Evolutionary conservation across 177 flowering plant genomes (phyloP).

Genomic region (Vitis hybrid): DNA sequence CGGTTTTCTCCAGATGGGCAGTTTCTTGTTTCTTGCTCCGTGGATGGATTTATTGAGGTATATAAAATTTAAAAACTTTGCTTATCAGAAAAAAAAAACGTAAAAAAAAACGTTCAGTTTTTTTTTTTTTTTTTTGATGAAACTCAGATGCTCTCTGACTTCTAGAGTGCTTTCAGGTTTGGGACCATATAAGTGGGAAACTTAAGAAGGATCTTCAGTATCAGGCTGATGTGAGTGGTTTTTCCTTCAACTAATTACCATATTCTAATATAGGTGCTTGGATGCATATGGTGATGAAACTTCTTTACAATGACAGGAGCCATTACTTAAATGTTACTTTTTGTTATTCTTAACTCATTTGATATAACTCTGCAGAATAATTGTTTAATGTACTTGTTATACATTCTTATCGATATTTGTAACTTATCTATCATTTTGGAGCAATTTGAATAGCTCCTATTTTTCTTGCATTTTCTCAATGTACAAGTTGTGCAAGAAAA

Average conservation of each 20-base stretch:
- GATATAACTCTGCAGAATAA: too few species aligned
- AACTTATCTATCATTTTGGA: too few species aligned
- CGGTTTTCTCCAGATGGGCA: constrained; percentile 98
- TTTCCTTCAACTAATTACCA: not conserved
- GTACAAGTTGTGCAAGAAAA: too few species aligned
- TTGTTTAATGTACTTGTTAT: too few species aligned
- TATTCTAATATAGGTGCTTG: not conserved
- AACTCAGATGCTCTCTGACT: constrained; percentile 15
- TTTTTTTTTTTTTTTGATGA: not conserved
- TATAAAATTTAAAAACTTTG: not conserved
- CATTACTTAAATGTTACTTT: too few species aligned
- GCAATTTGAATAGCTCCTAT: too few species aligned
- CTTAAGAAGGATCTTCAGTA: constrained; percentile 98
- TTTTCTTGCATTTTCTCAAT: too few species aligned
- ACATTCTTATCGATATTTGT: too few species aligned
- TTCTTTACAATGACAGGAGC: not conserved
- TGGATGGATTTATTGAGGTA: constrained; percentile 99
- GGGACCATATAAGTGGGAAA: constrained; percentile 97
- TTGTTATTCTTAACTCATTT: too few species aligned
- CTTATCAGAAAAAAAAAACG: not conserved
- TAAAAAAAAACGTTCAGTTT: too few species aligned
- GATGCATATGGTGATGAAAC: not conserved
- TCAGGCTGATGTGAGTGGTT: constrained; percentile 91
- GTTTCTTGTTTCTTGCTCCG: constrained; percentile 88
- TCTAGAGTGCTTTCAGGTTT: constrained; percentile 54